Evolutionary conservation across 371 early-diverging fungal genomes (phyloP).

Genomic region (Mortierella sp.): DNA sequence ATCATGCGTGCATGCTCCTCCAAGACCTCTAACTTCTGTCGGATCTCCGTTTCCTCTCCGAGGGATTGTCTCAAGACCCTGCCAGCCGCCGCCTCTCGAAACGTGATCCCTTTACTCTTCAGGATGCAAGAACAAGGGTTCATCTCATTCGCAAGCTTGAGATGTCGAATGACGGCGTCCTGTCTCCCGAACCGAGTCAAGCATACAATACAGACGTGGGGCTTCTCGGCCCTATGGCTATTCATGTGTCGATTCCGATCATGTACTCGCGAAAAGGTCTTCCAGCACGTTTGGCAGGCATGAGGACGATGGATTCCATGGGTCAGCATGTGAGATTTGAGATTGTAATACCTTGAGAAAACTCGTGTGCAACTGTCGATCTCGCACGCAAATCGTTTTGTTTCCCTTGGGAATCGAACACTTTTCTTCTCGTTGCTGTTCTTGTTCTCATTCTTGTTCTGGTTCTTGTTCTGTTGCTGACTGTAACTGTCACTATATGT

Average conservation of each 20-base stretch:
- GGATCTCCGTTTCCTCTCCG: slow-evolving; percentile 24
- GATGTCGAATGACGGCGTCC: slow-evolving; percentile 41
- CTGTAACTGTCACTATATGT: no score
- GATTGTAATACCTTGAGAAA: slow-evolving; percentile 81
- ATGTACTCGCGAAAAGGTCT: slow-evolving; percentile 31
- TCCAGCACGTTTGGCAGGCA: slow-evolving; percentile 57
- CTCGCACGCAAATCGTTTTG: slow-evolving; percentile 18
- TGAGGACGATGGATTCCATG: slow-evolving; percentile 75
- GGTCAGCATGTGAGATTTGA: slow-evolving; percentile 80
- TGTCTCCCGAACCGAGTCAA: slow-evolving; percentile 28
- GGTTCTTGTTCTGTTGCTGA: no score
- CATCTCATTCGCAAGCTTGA: slow-evolving; percentile 27
- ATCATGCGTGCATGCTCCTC: slow-evolving; percentile 20
- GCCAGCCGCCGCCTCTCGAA: slow-evolving; percentile 31
- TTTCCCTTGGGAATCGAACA: background rate
- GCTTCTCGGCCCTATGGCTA: slow-evolving; percentile 25
- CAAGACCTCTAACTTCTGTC: slow-evolving; percentile 15
- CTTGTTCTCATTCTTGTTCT: background rate
- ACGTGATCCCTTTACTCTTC: slow-evolving; percentile 15
- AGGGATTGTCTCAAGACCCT: slow-evolving; percentile 10
- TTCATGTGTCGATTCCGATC: slow-evolving; percentile 48
- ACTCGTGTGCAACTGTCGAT: slow-evolving; percentile 66
- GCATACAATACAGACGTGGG: slow-evolving; percentile 30
- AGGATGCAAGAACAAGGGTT: slow-evolving; percentile 38
- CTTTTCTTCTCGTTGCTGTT: background rate